Evolutionary conservation across 345 rosid genomes (phyloP).

Genomic region (Euphorbia peplus): DNA sequence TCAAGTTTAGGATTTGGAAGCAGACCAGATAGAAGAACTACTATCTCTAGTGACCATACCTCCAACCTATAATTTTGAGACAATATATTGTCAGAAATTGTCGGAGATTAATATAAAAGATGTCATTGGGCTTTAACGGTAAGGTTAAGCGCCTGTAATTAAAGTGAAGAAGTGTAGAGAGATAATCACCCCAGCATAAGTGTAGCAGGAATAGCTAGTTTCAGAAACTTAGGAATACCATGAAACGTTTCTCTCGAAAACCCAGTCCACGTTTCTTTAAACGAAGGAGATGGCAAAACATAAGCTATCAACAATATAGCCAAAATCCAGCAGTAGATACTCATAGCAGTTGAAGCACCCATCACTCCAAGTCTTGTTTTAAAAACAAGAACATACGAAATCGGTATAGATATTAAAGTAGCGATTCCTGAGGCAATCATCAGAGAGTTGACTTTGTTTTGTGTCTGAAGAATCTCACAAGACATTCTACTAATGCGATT

Average conservation of each 20-base stretch:
- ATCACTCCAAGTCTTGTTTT: constrained; percentile 31
- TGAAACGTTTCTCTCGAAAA: constrained; percentile 32
- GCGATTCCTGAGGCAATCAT: constrained; percentile 39
- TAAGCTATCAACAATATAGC: constrained; percentile 24
- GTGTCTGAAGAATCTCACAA: constrained; percentile 48
- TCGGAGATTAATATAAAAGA: no score
- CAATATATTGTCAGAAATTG: no score
- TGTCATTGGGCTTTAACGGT: no score
- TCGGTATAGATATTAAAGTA: constrained; percentile 26
- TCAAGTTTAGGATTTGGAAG: constrained; percentile 45
- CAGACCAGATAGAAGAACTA: constrained; percentile 41
- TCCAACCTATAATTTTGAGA: constrained; percentile 45
- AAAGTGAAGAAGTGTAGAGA: background rate
- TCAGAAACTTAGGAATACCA: constrained; percentile 27
- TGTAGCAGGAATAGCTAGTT: constrained; percentile 41
- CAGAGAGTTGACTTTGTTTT: constrained; percentile 30
- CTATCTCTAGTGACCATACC: constrained; percentile 40
- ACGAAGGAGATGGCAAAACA: constrained; percentile 31
- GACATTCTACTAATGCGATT: constrained; percentile 32
- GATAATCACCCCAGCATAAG: constrained; percentile 25
- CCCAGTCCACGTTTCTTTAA: constrained; percentile 37
- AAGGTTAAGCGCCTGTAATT: no score
- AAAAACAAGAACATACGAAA: constrained; percentile 44
- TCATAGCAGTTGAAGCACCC: constrained; percentile 46
- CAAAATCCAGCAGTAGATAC: constrained; percentile 35